phyloP scores from a whole-genome alignment of 495 filamentous ascomycete genomes.

The Cercophora scortea region DNA sequence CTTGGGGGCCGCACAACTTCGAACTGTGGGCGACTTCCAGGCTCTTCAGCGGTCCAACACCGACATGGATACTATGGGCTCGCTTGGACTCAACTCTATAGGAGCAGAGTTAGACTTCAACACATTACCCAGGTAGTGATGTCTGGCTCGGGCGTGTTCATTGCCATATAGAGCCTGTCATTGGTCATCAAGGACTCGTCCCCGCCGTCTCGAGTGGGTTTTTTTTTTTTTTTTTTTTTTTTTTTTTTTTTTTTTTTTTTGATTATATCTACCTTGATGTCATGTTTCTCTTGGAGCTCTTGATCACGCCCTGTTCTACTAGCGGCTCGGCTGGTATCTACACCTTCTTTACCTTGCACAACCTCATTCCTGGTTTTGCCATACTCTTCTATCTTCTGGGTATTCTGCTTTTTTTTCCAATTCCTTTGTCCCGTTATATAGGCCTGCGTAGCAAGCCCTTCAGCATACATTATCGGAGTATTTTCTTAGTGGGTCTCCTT shows the following conservation, averaged over 20 bases:
- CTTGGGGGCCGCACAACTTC: constrained; percentile 27
- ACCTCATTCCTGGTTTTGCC: too few species aligned
- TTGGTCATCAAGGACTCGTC: background rate
- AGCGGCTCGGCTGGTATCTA: too few species aligned
- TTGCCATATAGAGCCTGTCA: too few species aligned
- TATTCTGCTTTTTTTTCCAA: background rate
- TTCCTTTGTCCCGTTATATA: constrained; percentile 7
- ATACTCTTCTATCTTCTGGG: background rate
- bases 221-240: background rate
- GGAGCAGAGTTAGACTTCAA: constrained; percentile 27
- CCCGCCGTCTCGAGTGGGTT: background rate
- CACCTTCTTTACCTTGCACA: too few species aligned
- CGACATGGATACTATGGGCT: constrained; percentile 29
- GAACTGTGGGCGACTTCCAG: constrained; percentile 41
- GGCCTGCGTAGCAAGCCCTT: background rate
- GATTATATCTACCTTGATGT: too few species aligned
- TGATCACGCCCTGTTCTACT: too few species aligned
- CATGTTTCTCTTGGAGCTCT: too few species aligned
- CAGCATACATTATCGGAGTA: constrained; percentile 12
- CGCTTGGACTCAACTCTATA: constrained; percentile 25
- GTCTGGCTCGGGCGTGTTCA: constrained; percentile 1
- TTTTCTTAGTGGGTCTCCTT: background rate
- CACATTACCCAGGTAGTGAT: constrained; percentile 21
- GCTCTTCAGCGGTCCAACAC: constrained; percentile 35
- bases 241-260: background rate